Conservation (phyloP, 257 asterid species). For the Ocimum tenuiflorum region DNA sequence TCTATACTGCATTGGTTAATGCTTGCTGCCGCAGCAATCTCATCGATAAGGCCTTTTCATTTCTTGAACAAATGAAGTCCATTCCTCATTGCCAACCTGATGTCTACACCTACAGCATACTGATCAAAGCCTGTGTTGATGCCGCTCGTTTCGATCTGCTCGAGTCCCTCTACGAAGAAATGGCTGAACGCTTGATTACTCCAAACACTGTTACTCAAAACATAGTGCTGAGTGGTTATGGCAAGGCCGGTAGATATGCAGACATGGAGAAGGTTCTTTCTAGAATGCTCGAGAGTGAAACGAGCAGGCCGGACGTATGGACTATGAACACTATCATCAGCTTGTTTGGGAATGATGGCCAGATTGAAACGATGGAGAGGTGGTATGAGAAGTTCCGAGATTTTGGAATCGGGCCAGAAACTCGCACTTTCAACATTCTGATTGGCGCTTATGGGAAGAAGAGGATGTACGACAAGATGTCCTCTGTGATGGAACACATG, state of each 20-base stretch:
- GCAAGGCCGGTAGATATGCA: conserved; percentile 69
- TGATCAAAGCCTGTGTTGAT: conserved; percentile 79
- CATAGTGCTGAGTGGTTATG: conserved; percentile 74
- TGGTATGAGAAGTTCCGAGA: conserved; percentile 82
- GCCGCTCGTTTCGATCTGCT: conserved; percentile 59
- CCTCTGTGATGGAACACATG: conserved; percentile 93
- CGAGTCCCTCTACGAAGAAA: conserved; percentile 60
- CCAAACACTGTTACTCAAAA: conserved; percentile 92
- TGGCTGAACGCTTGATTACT: conserved; percentile 49
- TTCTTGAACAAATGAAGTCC: conserved; percentile 56
- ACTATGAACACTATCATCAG: conserved; percentile 78
- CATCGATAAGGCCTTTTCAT: conserved; percentile 55
- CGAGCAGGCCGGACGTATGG: conserved; percentile 74
- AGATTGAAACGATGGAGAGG: conserved; percentile 82
- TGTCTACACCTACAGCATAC: conserved; percentile 68
- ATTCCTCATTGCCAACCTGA: conserved; percentile 84
- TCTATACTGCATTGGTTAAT: conserved; percentile 69
- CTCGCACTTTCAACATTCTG: conserved; percentile 70
- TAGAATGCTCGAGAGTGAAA: conserved; percentile 54
- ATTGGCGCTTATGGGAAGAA: conserved; percentile 92
- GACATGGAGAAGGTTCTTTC: conserved; percentile 79
- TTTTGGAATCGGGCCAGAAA: conserved; percentile 81
- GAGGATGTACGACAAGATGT: conserved; percentile 86
- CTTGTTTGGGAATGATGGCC: conserved; percentile 74
- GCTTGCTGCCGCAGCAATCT: conserved; percentile 71